Evolutionary conservation across 768 basidiomycete genomes (phyloP), one percentile per base, ranked within the genome.

Genomic region (Podaxis sp.): DNA sequence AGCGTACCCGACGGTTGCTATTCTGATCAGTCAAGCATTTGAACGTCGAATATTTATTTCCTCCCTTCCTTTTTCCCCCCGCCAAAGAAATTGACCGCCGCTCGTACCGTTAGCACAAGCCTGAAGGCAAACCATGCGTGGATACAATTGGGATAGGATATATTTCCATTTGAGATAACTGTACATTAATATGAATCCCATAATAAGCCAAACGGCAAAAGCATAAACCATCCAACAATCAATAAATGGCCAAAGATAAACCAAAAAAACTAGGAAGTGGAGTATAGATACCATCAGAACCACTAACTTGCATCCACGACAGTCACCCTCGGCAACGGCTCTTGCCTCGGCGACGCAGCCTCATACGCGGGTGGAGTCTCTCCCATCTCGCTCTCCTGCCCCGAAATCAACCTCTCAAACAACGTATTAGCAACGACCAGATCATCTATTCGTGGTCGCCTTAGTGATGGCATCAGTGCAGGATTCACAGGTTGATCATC

Each of bases 361-460:
- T 60, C 59, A 70, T 95, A 94, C n/a, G 85, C 78, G 3, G 96
- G 96, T 0, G 96, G 95, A 7, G 83, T 82, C 72, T 97, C 94
- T 6, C 95, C 95, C 15, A 80, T 78, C 68, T 90, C 88, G 52
- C 82, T 90, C 72, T 91, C 90, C 71, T 89, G 87, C 24, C 96
- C 95, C 11, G 90, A 84, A 41, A 97, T 81, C 19, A 97, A 81
- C 25, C 89, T 81, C 70, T 94, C 94, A 68, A 90, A 94, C 63
- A 89, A 81, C 46, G 59, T 60, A 53, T 60, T 60, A 8, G 59
- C 59, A 29, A 53, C 11, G 4, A 53, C 17, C 76, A 74, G 52
- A 80, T 76, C 15, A 70, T 61, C 24, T 68, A 67, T 29, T 65
- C 65, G 36, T 46, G 41, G 33, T 15, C 68, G 64, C 43, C 67